These are phyloP conservation scores for Fusarium fracticaudum DNA, from an alignment of 2,329 filamentous ascomycete species.

Conservation along the genomic window DNA sequence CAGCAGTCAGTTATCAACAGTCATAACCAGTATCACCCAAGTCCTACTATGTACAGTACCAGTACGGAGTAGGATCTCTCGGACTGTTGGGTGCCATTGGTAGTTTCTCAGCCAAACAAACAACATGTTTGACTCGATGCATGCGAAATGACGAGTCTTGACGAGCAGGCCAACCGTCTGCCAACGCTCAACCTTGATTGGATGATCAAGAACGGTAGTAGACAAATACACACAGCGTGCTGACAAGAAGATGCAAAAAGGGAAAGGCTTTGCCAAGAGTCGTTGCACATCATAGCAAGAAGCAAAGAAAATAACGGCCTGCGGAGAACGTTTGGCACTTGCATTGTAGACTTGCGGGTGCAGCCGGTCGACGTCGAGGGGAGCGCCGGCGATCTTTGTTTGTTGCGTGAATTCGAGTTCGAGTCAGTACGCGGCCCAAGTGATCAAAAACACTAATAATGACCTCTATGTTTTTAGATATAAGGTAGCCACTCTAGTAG, in stretches of 20 bases:
- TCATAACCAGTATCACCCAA: neutral
- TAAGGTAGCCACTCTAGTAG: conserved; percentile 2
- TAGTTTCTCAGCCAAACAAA: conserved; percentile 8
- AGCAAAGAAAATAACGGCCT: neutral
- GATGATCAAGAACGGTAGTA: neutral
- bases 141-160: conserved; percentile 20
- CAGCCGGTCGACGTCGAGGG: conserved; percentile 1
- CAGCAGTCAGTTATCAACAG: neutral
- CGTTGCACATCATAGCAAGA: conserved; percentile 2
- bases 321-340: neutral
- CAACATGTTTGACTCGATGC: neutral
- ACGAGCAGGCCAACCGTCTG: conserved; percentile 8
- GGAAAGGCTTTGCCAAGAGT: conserved; percentile 13
- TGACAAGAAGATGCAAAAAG: neutral
- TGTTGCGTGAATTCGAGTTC: conserved; percentile 13
- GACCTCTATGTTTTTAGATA: neutral
- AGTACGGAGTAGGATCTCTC: neutral
- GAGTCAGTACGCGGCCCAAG: conserved; percentile 3
- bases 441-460: neutral
- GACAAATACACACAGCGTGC: neutral
- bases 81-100: conserved; percentile 14
- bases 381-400: conserved; percentile 5
- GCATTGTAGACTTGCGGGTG: neutral
- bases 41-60: neutral
- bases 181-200: neutral